Evolutionary conservation across 805 yeast genomes (phyloP).

Genomic region (Kodamaea neixiangensis): DNA sequence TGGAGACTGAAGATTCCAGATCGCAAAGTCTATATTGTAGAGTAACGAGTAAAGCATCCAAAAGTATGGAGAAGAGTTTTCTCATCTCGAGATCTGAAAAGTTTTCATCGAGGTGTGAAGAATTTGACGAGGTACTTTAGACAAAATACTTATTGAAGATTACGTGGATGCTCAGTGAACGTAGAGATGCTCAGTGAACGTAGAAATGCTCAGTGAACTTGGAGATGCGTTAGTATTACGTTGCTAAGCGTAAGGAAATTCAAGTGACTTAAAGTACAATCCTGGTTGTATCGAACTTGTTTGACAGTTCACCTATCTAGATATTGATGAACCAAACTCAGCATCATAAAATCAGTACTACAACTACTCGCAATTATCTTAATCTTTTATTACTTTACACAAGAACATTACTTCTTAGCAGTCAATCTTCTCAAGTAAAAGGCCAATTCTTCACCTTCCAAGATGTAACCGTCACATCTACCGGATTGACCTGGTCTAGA

Average conservation of each 20-base stretch:
- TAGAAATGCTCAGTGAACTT: too few species aligned
- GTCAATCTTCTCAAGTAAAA: constrained; percentile 99
- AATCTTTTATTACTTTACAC: constrained; percentile 10
- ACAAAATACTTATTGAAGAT: too few species aligned
- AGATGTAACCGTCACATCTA: constrained; percentile 99
- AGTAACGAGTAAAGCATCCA: background rate
- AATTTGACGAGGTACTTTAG: too few species aligned
- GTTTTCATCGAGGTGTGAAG: background rate
- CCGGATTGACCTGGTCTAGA: constrained; percentile 99
- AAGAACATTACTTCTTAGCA: constrained; percentile 83
- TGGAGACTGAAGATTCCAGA: background rate
- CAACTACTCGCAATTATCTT: background rate
- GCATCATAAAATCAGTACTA: too few species aligned
- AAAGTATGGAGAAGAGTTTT: background rate
- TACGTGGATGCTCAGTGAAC: too few species aligned
- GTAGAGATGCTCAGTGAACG: too few species aligned
- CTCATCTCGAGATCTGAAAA: background rate
- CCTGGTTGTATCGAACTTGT: too few species aligned
- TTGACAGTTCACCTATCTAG: too few species aligned
- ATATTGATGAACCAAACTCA: background rate
- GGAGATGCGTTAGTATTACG: too few species aligned
- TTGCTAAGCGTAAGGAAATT: too few species aligned
- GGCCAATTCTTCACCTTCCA: constrained; percentile 99
- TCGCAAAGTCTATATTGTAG: background rate
- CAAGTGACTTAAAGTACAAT: too few species aligned